Evolutionary conservation across 139 green algal species (phyloP).

Genomic region (Dunaliella sp.): DNA sequence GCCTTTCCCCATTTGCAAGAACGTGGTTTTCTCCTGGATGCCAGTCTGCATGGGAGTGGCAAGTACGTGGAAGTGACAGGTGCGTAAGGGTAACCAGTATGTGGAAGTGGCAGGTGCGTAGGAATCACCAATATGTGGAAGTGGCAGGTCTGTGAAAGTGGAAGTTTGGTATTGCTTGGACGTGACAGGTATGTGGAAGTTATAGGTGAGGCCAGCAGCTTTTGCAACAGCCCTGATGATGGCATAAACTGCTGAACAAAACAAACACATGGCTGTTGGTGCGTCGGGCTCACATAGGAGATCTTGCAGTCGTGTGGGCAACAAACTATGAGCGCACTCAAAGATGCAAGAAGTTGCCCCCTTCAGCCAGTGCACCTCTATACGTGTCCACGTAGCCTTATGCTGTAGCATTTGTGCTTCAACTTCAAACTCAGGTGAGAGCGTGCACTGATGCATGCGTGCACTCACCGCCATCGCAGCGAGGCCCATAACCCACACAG

Average conservation of each 20-base stretch:
- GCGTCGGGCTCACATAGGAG: too few relatives aligned
- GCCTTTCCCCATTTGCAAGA: constrained; percentile 27
- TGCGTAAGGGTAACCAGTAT: background rate
- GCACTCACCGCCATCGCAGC: constrained; percentile 32
- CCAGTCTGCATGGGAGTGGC: constrained; percentile 7
- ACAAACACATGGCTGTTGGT: too few relatives aligned
- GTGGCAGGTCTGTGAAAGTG: background rate
- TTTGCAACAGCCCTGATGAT: background rate
- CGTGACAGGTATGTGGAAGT: background rate
- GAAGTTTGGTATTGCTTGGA: background rate
- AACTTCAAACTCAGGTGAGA: too few relatives aligned
- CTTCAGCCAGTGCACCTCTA: too few relatives aligned
- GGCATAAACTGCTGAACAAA: too few relatives aligned
- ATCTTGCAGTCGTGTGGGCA: too few relatives aligned
- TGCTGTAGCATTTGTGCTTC: too few relatives aligned
- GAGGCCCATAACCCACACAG: constrained; percentile 36
- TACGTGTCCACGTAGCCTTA: too few relatives aligned
- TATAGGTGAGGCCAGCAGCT: background rate
- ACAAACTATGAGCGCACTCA: too few relatives aligned
- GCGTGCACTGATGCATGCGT: too few relatives aligned
- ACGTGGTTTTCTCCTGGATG: constrained; percentile 42
- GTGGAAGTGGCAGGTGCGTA: background rate
- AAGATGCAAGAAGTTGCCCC: too few relatives aligned
- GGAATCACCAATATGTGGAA: background rate
- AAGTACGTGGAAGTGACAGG: background rate